These are phyloP conservation scores for Phaeosphaeria sp. DNA, from an alignment of 2,329 filamentous ascomycete genomes.

Conservation along the genomic window DNA sequence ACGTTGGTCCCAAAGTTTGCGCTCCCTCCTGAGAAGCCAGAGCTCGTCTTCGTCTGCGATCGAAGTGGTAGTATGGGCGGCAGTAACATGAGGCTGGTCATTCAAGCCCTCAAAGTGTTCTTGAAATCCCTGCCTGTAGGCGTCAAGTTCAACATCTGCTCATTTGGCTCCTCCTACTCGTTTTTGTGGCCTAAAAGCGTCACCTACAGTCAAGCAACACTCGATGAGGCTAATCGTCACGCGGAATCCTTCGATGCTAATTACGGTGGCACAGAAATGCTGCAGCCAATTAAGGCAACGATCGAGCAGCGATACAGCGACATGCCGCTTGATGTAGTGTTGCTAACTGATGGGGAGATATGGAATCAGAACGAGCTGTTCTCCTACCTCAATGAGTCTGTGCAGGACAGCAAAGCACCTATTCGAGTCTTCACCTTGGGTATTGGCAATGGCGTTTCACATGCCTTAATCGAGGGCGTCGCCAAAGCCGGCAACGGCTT, in stretches of 20 bases:
- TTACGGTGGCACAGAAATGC: conserved; percentile 63
- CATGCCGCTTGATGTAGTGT: conserved; percentile 59
- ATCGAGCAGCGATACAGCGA: conserved; percentile 56
- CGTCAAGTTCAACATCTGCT: conserved; percentile 73
- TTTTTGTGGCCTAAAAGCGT: conserved; percentile 59
- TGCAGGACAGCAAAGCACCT: conserved; percentile 49
- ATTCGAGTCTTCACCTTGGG: conserved; percentile 65
- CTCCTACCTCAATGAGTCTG: conserved; percentile 54
- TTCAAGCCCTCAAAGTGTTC: conserved; percentile 66
- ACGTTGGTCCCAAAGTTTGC: conserved; percentile 74
- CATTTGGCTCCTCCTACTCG: conserved; percentile 61
- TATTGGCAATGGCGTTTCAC: conserved; percentile 61
- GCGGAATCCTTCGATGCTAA: conserved; percentile 52
- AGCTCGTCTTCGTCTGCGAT: conserved; percentile 77
- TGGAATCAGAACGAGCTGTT: conserved; percentile 59
- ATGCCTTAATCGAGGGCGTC: conserved; percentile 65
- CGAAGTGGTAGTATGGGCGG: conserved; percentile 70
- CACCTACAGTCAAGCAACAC: conserved; percentile 54
- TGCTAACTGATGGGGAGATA: conserved; percentile 64
- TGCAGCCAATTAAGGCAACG: conserved; percentile 54
- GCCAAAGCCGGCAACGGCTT: conserved; percentile 65
- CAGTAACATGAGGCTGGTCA: conserved; percentile 60
- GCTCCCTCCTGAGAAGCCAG: conserved; percentile 62
- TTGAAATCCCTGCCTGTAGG: conserved; percentile 70
- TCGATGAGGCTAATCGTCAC: conserved; percentile 53